These are phyloP conservation scores for Helminthosporium solani DNA, from an alignment of 2,329 filamentous ascomycete genomes.

Conservation along the genomic window DNA sequence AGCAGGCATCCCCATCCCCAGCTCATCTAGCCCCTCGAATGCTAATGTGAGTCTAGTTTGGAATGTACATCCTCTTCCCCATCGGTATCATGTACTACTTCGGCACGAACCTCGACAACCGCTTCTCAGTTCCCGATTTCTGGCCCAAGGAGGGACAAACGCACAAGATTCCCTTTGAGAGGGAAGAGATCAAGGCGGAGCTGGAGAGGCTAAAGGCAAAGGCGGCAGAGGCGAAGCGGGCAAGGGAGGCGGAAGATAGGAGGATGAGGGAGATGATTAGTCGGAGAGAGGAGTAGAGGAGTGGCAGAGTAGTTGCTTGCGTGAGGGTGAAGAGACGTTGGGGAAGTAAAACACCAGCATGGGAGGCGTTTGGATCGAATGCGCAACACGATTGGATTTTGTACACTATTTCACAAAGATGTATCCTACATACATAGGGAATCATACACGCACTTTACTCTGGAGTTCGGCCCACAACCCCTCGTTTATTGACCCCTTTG, in stretches of 20 bases:
- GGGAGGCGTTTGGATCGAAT: conserved; percentile 18
- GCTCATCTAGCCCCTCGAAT: too few species aligned
- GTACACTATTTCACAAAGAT: conserved; percentile 28
- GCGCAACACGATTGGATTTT: conserved; percentile 5
- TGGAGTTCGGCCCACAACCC: conserved; percentile 43
- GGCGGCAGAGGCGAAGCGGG: conserved; percentile 50
- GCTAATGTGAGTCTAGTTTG: conserved; percentile 65
- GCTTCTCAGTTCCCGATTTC: conserved; percentile 83
- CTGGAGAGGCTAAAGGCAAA: conserved; percentile 66
- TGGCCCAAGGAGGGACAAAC: conserved; percentile 84
- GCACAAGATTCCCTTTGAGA: conserved; percentile 73
- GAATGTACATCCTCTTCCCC: conserved; percentile 97
- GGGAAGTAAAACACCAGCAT: conserved; percentile 10
- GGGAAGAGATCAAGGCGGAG: conserved; percentile 81
- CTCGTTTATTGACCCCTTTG: conserved; percentile 43
- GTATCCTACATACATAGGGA: conserved; percentile 24
- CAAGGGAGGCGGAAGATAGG: conserved; percentile 43
- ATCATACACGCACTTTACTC: conserved; percentile 39
- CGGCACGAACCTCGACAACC: conserved; percentile 90
- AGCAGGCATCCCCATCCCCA: conserved; percentile 51
- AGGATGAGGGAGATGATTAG: conserved; percentile 18
- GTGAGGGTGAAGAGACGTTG: background rate
- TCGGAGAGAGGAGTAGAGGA: conserved; percentile 17
- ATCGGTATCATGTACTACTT: conserved; percentile 99
- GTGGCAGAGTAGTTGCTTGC: too few species aligned